These are phyloP conservation scores for Pseudoscleropodium purum DNA, from an alignment of 225 moss, liverwort and hornwort species.

Conservation along the genomic window DNA sequence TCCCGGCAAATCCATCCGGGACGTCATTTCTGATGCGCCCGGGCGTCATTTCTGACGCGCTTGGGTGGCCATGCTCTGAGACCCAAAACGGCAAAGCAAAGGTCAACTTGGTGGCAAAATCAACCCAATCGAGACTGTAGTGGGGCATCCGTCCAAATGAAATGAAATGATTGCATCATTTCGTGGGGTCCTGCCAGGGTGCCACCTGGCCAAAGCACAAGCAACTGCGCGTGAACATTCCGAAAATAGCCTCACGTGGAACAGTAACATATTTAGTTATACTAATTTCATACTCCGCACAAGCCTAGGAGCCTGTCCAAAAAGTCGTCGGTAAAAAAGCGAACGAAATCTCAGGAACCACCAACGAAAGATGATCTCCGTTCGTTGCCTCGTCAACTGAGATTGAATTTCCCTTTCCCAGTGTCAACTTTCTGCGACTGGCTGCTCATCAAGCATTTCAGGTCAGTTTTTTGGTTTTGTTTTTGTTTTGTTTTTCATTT, in stretches of 20 bases:
- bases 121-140: neutral
- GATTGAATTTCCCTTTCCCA: too few species aligned
- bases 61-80: too few species aligned
- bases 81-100: too few species aligned
- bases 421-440: neutral
- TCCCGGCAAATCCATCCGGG: too few species aligned
- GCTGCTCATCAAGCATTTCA: neutral
- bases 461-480: too few species aligned
- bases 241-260: too few species aligned
- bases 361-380: neutral
- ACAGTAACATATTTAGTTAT: neutral
- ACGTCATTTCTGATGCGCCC: too few species aligned
- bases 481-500: too few species aligned
- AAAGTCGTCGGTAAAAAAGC: neutral
- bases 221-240: neutral
- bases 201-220: neutral
- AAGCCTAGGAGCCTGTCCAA: too few species aligned
- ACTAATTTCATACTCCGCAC: neutral
- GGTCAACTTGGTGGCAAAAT: neutral
- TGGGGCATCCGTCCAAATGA: neutral
- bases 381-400: neutral
- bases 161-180: neutral
- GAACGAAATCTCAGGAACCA: neutral
- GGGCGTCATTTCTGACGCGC: too few species aligned
- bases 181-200: neutral